Evolutionary conservation across 106 monocot genomes (phyloP).

Genomic region (Triglochin maritima): DNA sequence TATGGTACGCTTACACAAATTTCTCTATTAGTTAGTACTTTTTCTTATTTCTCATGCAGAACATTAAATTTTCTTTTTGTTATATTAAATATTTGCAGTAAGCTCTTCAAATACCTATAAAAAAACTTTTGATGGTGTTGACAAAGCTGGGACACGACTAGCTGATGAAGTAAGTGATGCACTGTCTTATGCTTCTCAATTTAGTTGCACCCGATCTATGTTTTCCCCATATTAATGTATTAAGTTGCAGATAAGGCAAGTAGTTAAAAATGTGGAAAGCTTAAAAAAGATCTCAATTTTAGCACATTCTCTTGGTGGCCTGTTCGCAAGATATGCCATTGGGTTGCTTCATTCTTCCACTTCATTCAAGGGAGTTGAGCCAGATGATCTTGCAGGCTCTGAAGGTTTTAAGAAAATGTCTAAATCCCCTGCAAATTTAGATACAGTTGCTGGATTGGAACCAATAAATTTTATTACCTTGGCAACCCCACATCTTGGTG

Average conservation of each 20-base stretch:
- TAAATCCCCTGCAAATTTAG: slow-evolving; percentile 10
- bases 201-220: neutral
- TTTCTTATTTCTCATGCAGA: neutral
- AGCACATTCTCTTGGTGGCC: slow-evolving; percentile 85
- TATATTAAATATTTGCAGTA: slow-evolving; percentile 23
- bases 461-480: slow-evolving; percentile 86
- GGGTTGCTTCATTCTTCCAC: slow-evolving; percentile 48
- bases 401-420: no score
- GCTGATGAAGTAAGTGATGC: slow-evolving; percentile 58
- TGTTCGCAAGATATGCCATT: slow-evolving; percentile 87
- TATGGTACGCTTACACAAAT: slow-evolving; percentile 40
- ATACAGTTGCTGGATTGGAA: slow-evolving; percentile 54
- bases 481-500: slow-evolving; percentile 92
- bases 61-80: neutral
- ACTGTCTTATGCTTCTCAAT: no score
- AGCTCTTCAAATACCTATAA: slow-evolving; percentile 80
- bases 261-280: slow-evolving; percentile 40
- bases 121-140: slow-evolving; percentile 78
- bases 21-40: neutral
- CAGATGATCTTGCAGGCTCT: neutral
- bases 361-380: neutral
- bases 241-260: slow-evolving; percentile 37
- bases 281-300: slow-evolving; percentile 83
- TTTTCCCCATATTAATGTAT: neutral
- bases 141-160: slow-evolving; percentile 71